Conservation (phyloP, 768 basidiomycete species). For the Lentinula boryana region DNA sequence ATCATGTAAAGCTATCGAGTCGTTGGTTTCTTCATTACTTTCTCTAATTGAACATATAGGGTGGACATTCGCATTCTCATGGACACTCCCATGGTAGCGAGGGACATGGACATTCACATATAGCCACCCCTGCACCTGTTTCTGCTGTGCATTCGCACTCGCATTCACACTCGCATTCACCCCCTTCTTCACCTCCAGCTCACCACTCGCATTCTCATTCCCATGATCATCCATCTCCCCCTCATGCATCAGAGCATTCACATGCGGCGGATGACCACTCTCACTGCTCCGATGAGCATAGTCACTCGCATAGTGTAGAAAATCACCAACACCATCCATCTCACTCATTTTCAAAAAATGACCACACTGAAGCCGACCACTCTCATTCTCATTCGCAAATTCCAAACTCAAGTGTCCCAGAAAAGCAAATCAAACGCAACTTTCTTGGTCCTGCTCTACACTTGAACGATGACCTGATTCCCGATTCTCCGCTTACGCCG, state of each 20-base stretch:
- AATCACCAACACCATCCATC: conserved; percentile 9
- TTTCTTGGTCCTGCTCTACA: conserved; percentile 36
- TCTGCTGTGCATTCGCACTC: conserved; percentile 22
- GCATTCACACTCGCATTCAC: conserved; percentile 27
- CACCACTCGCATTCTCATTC: conserved; percentile 8
- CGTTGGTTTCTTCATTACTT: background rate
- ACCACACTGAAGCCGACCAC: background rate
- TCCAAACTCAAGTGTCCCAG: conserved; percentile 7
- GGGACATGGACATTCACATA: conserved; percentile 15
- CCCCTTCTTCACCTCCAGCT: conserved; percentile 10
- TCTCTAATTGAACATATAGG: conserved; percentile 24
- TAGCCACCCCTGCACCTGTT: conserved; percentile 11
- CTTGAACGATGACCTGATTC: conserved; percentile 20
- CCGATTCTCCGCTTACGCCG: conserved; percentile 56
- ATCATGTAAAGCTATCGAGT: conserved; percentile 53
- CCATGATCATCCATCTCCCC: conserved; percentile 22
- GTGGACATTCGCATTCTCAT: conserved; percentile 56
- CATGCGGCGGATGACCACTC: conserved; percentile 10
- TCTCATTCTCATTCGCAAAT: conserved; percentile 13
- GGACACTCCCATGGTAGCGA: conserved; percentile 24
- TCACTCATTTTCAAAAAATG: conserved; percentile 14
- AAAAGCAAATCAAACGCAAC: conserved; percentile 26
- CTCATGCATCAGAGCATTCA: conserved; percentile 24
- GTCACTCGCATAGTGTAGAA: conserved; percentile 17
- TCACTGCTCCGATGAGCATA: conserved; percentile 17